A percentile compares a stretch with the other conserved stretches of the same genome.
phyloP scores from a whole-genome alignment of 164 flowering plant species.

The Euptelea pleiosperma region DNA sequence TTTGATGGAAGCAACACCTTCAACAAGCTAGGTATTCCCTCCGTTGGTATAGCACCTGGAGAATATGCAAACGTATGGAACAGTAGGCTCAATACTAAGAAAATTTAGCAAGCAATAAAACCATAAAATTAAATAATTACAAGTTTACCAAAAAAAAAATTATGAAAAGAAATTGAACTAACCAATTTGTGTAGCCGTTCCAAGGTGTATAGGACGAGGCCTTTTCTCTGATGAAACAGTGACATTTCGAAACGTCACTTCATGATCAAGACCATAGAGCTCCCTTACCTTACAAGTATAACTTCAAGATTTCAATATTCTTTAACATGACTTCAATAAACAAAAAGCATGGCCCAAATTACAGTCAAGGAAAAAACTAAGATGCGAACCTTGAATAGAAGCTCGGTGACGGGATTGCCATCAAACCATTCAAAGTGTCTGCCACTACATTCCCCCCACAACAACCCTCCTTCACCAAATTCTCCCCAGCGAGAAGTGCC shows the following conservation, averaged over 20 bases:
- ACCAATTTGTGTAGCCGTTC: slow-evolving; percentile 98
- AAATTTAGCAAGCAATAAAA: background rate
- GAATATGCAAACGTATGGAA: slow-evolving; percentile 9
- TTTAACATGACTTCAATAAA: background rate
- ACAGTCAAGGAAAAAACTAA: background rate
- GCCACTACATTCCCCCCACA: slow-evolving; percentile 90
- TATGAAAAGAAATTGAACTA: slow-evolving; percentile 15
- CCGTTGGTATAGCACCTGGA: slow-evolving; percentile 90
- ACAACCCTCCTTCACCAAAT: slow-evolving; percentile 93
- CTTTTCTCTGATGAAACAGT: slow-evolving; percentile 70
- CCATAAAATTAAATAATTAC: background rate
- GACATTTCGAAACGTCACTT: slow-evolving; percentile 70
- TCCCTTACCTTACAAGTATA: slow-evolving; percentile 65
- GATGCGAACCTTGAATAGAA: slow-evolving; percentile 61
- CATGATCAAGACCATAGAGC: slow-evolving; percentile 83
- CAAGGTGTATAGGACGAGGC: slow-evolving; percentile 86
- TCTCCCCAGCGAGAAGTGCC: slow-evolving; percentile 98
- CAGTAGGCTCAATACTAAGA: slow-evolving; percentile 8
- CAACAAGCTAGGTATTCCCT: slow-evolving; percentile 92
- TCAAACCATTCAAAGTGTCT: slow-evolving; percentile 94
- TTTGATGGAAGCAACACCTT: slow-evolving; percentile 83
- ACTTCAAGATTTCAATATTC: background rate
- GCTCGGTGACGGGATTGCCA: slow-evolving; percentile 57
- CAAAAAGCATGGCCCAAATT: background rate
- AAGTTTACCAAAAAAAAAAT: background rate